Conservation (phyloP, 2,329 filamentous ascomycete species). For the Pseudomassariella vexata region DNA sequence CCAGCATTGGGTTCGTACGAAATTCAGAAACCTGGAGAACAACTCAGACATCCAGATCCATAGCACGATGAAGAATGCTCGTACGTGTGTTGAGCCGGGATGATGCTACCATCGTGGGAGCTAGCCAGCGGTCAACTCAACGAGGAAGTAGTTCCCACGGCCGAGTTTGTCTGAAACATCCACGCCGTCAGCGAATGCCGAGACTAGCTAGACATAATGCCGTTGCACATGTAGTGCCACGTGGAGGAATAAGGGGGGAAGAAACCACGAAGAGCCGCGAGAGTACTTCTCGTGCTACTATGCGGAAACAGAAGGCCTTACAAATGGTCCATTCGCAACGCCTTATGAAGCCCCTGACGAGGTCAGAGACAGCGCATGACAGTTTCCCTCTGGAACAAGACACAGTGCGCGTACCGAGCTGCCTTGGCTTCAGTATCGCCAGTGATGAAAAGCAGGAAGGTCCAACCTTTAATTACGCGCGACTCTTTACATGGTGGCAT, state of each 20-base stretch:
- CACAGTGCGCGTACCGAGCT: constrained; percentile 3
- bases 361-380: too few species aligned
- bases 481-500: constrained; percentile 14
- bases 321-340: background rate
- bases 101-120: too few species aligned
- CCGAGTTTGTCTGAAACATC: too few species aligned
- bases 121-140: too few species aligned
- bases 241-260: too few species aligned
- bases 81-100: too few species aligned
- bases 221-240: too few species aligned
- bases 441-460: constrained; percentile 14
- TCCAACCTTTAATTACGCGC: constrained; percentile 13
- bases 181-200: too few species aligned
- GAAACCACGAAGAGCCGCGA: too few species aligned
- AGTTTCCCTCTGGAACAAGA: background rate
- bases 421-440: constrained; percentile 10
- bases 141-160: too few species aligned
- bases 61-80: constrained; percentile 8
- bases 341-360: constrained; percentile 1
- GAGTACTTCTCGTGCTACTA: too few species aligned
- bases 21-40: constrained; percentile 9
- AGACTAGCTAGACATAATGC: too few species aligned
- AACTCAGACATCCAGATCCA: constrained; percentile 1
- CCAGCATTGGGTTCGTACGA: constrained; percentile 10
- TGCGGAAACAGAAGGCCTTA: constrained; percentile 1